A percentile compares a stretch with the other conserved stretches of the same genome.
phyloP scores from a whole-genome alignment of 257 asterid genomes.

The Scutellaria barbata region DNA sequence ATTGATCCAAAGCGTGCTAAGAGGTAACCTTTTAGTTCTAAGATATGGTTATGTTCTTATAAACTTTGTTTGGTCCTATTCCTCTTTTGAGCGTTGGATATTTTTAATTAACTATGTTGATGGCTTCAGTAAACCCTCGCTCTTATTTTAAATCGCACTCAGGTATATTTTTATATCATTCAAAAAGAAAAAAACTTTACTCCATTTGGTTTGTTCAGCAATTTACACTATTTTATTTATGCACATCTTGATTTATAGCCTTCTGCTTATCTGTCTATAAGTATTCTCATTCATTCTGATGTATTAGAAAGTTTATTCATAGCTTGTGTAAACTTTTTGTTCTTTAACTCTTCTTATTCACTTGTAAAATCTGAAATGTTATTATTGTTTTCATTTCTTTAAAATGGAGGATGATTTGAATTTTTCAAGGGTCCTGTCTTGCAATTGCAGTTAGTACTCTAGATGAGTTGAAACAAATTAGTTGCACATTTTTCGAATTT shows the following conservation, averaged over 20 bases:
- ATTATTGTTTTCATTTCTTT: background rate
- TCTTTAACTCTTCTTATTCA: background rate
- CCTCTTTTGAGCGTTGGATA: background rate
- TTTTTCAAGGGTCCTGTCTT: too few relatives aligned
- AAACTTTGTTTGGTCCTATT: background rate
- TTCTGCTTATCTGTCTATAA: background rate
- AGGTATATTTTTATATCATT: background rate
- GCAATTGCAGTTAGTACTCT: background rate
- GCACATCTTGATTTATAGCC: background rate
- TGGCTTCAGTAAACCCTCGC: background rate
- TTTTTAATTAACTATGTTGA: background rate
- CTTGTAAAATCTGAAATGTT: too few relatives aligned
- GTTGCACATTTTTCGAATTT: background rate
- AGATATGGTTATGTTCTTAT: background rate
- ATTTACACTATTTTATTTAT: background rate
- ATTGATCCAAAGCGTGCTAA: conserved; percentile 98
- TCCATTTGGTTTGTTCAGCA: background rate
- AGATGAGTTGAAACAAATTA: background rate
- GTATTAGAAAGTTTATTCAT: background rate
- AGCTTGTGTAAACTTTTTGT: background rate
- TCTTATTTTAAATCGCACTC: background rate
- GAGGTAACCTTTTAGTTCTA: conserved; percentile 53
- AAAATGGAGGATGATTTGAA: background rate
- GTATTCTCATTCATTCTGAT: background rate
- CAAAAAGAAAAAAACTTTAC: background rate